Evolutionary conservation across 441 rosid species (phyloP), one percentile per base, ranked within the genome.

Genomic region (Adansonia madagascariensis): DNA sequence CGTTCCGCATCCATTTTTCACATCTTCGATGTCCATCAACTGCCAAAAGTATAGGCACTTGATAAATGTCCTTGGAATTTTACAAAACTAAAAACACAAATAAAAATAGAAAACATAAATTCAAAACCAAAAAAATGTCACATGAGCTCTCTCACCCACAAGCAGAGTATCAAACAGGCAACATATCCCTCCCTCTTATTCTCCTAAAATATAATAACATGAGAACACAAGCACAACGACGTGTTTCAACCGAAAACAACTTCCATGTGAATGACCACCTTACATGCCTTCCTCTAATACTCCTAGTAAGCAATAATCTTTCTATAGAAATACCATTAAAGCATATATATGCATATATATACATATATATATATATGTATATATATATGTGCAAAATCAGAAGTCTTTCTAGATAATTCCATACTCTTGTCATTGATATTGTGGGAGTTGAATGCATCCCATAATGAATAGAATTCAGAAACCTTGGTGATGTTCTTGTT

Each of bases 1-100:
- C 98, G 84, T 87, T 77, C 79, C 89, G 93, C 66, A 88, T 90
- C 99, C 99, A 95, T 81, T 92, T 95, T 82, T 92, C 99, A 81
- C 98, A 96, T 87, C 94, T 89, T 56, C 68, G 64, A 78, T 77
- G 83, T 71, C 97, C 99, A 72, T 94, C 99, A 85, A 96, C 97
- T 94, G 95, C 83, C 79, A 83, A 65, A 74, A 74, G n/a, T 1
- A 61, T 22, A 27, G 47, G 5, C 18, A 55, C 63, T 55, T 55
- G 49, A 76, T 49, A 63, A 31, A 31, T 31, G 35, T 31, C 35
- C 35, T 31, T 0, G 31, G 31, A 27, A 27, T 27, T 27, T 27
- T 27, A 27, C 31, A 27, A 27, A 27, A 27, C 31, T 27, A 27
- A 27, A 27, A 27, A 1, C 27, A 46, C 2, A 67, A 50, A 24